phyloP scores from a whole-genome alignment of 768 basidiomycete genomes.

The Solioccasus polychromus region DNA sequence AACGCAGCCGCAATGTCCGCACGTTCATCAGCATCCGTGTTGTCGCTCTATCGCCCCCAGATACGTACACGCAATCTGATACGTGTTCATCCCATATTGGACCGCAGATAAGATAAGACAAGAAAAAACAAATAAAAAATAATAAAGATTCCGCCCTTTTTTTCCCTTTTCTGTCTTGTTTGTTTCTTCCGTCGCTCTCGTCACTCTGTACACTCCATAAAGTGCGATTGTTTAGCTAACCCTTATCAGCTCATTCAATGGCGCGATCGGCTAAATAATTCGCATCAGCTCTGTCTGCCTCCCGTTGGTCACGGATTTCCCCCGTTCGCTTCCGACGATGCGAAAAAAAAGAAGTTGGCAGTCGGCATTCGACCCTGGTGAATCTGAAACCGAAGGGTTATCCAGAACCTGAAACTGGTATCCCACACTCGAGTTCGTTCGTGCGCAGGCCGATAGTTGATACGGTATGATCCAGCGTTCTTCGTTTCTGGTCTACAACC shows the following conservation, averaged over 20 bases:
- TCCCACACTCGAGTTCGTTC: not conserved
- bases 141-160: not conserved
- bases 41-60: conserved; percentile 20
- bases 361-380: conserved; percentile 7
- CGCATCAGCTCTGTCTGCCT: not conserved
- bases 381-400: conserved; percentile 19
- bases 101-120: conserved; percentile 31
- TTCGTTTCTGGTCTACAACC: not conserved
- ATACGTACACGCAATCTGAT: conserved; percentile 13
- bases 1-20: conserved; percentile 11
- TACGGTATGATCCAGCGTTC: not conserved
- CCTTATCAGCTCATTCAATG: conserved; percentile 8
- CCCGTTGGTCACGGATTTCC: conserved; percentile 2
- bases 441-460: conserved; percentile 1
- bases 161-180: conserved; percentile 15
- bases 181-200: conserved; percentile 18
- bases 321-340: conserved; percentile 25
- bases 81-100: conserved; percentile 25
- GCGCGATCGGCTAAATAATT: conserved; percentile 11
- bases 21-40: conserved; percentile 1
- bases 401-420: conserved; percentile 15
- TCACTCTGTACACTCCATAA: conserved; percentile 8
- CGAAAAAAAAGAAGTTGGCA: conserved; percentile 4
- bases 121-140: too few species aligned
- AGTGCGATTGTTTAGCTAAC: conserved; percentile 9